Percentiles rank a stretch among this genome's conserved stretches.
Conservation (phyloP, 2,329 filamentous ascomycete genomes). For the Claviceps spartinae region DNA sequence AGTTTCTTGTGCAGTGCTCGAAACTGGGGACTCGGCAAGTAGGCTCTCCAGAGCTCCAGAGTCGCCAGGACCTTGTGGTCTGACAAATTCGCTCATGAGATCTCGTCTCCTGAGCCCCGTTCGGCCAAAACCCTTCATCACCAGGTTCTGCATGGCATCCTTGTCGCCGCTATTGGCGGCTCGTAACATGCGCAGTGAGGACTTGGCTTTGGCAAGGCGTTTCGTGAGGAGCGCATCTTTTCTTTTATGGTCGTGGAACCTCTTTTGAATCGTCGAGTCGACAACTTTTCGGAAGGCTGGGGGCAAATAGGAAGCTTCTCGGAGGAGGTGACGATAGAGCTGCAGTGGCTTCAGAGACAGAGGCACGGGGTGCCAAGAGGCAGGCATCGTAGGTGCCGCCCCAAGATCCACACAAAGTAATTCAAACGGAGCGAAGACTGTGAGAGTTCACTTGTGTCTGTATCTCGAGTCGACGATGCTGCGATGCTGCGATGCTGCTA, state of each 20-base stretch:
- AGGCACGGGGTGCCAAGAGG: slow-evolving; percentile 14
- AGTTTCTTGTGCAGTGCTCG: neutral
- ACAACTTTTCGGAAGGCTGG: slow-evolving; percentile 33
- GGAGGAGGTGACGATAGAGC: slow-evolving; percentile 45
- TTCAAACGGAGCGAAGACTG: no score
- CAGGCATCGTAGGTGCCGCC: slow-evolving; percentile 13
- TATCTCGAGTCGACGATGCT: no score
- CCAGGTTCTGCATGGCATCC: slow-evolving; percentile 31
- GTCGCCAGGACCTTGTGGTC: slow-evolving; percentile 23
- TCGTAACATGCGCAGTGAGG: slow-evolving; percentile 32
- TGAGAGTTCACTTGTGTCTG: no score
- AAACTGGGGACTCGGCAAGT: slow-evolving; percentile 7
- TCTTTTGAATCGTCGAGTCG: slow-evolving; percentile 26
- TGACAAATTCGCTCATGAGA: slow-evolving; percentile 28
- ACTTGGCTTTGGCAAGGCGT: slow-evolving; percentile 27
- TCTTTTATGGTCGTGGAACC: slow-evolving; percentile 30
- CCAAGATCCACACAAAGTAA: no score
- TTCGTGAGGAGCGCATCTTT: slow-evolving; percentile 15
- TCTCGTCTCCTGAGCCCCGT: slow-evolving; percentile 35
- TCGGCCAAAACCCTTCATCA: slow-evolving; percentile 38
- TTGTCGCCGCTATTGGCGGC: slow-evolving; percentile 40
- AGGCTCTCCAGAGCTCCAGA: slow-evolving; percentile 26
- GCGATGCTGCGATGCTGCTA: no score
- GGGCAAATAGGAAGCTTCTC: slow-evolving; percentile 47
- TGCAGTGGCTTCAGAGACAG: slow-evolving; percentile 14